These are phyloP conservation scores for Hordeum marinum DNA, from an alignment of 176 grass and related monocot genomes.

Conservation along the genomic window DNA sequence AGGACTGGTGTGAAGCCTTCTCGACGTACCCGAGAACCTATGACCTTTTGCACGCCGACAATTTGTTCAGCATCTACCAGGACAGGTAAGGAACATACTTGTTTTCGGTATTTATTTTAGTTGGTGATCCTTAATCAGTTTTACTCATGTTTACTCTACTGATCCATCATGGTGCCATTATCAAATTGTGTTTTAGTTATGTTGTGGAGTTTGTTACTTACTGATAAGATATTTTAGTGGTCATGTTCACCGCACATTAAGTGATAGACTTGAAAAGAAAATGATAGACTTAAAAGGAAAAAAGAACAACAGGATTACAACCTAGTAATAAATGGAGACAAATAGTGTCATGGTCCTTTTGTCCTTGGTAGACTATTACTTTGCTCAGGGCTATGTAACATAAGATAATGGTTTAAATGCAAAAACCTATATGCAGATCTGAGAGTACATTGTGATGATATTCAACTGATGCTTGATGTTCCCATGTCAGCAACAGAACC, in stretches of 20 bases:
- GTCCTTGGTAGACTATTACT: slow-evolving; percentile 14
- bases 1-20: slow-evolving; percentile 98
- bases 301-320: background rate
- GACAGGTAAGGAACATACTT: slow-evolving; percentile 78
- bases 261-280: background rate
- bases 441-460: too few species aligned
- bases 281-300: background rate
- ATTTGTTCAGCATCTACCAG: slow-evolving; percentile 87
- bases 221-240: background rate
- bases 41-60: slow-evolving; percentile 87
- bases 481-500: too few species aligned
- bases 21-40: slow-evolving; percentile 97
- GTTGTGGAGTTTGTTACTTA: background rate
- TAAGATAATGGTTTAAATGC: background rate
- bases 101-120: background rate
- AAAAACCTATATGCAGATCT: background rate
- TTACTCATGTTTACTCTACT: background rate
- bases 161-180: background rate
- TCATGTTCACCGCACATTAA: background rate
- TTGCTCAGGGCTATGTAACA: background rate
- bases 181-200: background rate
- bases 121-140: background rate
- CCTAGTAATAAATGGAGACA: background rate
- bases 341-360: background rate
- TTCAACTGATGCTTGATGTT: too few species aligned